phyloP scores from a whole-genome alignment of 345 rosid genomes.

The Erodium maritimum region DNA sequence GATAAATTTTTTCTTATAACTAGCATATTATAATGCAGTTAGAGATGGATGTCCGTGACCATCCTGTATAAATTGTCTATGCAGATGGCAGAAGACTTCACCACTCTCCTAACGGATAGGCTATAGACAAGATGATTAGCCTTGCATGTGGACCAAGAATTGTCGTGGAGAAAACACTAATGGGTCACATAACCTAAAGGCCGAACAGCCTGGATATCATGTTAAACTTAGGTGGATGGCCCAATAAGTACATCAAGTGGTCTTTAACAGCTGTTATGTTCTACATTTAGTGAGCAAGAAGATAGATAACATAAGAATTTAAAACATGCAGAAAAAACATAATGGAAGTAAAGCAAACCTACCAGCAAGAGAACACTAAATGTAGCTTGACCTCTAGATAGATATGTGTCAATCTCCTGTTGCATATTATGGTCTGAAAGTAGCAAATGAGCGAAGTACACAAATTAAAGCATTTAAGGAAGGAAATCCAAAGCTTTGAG shows the following conservation, averaged over 20 bases:
- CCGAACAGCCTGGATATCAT: no score
- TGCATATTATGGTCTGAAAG: constrained; percentile 73
- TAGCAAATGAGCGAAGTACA: constrained; percentile 8
- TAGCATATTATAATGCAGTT: background rate
- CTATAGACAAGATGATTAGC: no score
- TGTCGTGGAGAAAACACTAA: no score
- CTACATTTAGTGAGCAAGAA: background rate
- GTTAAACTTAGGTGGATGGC: no score
- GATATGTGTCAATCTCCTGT: constrained; percentile 41
- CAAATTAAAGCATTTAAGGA: background rate
- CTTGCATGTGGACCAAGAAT: no score
- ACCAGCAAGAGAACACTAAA: constrained; percentile 64
- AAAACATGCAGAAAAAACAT: background rate
- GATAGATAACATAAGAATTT: background rate
- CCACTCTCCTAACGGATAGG: no score
- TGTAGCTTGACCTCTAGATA: constrained; percentile 59
- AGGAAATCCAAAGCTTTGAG: background rate
- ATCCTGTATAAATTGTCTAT: no score
- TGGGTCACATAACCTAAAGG: no score
- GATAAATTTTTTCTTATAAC: background rate
- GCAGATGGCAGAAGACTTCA: no score
- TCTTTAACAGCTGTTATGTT: background rate
- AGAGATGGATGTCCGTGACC: background rate
- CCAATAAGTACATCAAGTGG: no score
- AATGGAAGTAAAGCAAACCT: constrained; percentile 10